Base-by-base conservation (phyloP, 2,329 filamentous ascomycete species). In the Diplodia corticola region DNA sequence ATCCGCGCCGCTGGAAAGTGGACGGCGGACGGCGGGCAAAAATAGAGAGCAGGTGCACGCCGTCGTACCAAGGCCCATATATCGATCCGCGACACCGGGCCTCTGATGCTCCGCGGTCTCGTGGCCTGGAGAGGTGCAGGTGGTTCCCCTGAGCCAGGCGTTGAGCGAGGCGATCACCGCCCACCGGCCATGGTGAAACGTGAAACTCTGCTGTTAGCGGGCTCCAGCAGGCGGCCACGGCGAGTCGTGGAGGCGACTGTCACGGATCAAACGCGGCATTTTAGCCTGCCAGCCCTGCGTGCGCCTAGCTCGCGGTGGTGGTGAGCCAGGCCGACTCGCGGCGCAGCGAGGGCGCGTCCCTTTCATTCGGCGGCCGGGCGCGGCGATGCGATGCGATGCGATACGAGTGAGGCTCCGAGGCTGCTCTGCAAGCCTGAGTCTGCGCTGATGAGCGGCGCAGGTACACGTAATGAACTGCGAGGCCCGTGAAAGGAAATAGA, bases 401-500 rank as follows among this genome's bases (percentile, higher is more conserved):
- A 26, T 35, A 49, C 44, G 57, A 61, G 26, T 61, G 28, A 61
- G 57, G 57, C 57, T 61, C 57, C 54, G 20, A 26, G 10, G 40
- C 20, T 24, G 33, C 53, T 46, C 24, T 28, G 44, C 12, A n/a
- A 49, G 57, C 26, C 28, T 44, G 50, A 37, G 24, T 13, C 30
- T 33, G 54, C 20, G 26, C 24, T 17, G 33, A 37, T 10, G 22
- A 20, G 26, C 26, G 33, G 44, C 40, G 57, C 57, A 49, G 57
- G 57, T 61, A 61, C 57, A 49, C 57, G 57, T 61, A 61, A 61
- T 61, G 57, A 61, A 20, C 57, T 61, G 57, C 57, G 57, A 61
- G 57, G 57, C 28, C 57, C 57, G 57, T 61, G 57, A 61, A 61
- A 61, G 35, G 35, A 61, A 49, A 61, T 49, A 49, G 57, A 61